Evolutionary conservation across 2,329 filamentous ascomycete species (phyloP).

Genomic region (Atkinsonella hypoxylon): DNA sequence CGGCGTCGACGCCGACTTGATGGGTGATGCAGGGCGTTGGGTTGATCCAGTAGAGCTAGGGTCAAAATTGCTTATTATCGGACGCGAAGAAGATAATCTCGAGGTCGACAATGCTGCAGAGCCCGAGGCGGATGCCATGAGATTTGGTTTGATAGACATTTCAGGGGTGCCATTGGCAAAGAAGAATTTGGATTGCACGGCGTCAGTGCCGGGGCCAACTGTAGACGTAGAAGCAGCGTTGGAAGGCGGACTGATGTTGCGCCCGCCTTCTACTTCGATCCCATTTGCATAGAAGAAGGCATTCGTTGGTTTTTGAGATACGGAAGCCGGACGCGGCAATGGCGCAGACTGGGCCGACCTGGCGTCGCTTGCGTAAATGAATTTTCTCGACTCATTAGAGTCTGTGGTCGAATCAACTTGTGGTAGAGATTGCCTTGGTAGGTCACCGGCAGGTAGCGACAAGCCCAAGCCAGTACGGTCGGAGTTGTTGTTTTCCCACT

Average conservation of each 20-base stretch:
- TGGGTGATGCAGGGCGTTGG: conserved; percentile 39
- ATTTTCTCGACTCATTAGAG: conserved; percentile 40
- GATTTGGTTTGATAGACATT: conserved; percentile 22
- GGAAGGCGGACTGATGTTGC: conserved; percentile 18
- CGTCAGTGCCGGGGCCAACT: conserved; percentile 24
- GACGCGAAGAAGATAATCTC: conserved; percentile 28
- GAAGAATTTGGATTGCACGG: conserved; percentile 53
- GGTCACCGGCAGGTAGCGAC: conserved; percentile 20
- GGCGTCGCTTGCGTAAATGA: conserved; percentile 84
- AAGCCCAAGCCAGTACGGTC: conserved; percentile 18
- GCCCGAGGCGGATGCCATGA: conserved; percentile 27
- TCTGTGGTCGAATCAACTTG: conserved; percentile 17
- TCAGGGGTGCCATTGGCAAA: conserved; percentile 58
- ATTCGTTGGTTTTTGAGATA: conserved; percentile 31
- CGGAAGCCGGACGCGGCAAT: conserved; percentile 25
- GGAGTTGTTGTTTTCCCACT: conserved; percentile 24
- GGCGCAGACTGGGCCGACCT: conserved; percentile 30
- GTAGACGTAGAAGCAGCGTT: conserved; percentile 22
- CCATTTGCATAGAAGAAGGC: conserved; percentile 49
- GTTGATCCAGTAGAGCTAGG: conserved; percentile 11
- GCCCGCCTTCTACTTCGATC: conserved; percentile 26
- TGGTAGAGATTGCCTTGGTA: conserved; percentile 13
- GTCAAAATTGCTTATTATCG: conserved; percentile 20
- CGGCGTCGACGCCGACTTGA: conserved; percentile 25
- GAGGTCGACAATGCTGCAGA: conserved; percentile 35